phyloP scores from a whole-genome alignment of 208 protist species.

The Wallacemonas sp. region DNA sequence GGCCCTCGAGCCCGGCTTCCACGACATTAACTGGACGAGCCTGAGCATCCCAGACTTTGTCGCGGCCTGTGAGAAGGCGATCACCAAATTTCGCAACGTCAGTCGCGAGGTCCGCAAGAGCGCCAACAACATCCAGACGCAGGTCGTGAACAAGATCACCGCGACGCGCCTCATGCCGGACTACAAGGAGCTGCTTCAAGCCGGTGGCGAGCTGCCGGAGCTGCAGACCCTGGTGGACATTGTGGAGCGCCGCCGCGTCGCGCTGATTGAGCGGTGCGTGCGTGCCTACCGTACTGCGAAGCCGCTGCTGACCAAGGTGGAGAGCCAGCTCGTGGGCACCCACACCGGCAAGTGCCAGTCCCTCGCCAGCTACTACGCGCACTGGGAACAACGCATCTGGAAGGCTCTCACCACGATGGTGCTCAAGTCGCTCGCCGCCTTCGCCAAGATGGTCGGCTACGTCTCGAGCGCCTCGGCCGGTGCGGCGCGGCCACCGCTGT shows the following conservation, averaged over 20 bases:
- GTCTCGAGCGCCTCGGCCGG: conserved; percentile 24
- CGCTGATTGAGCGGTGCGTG: conserved; percentile 83
- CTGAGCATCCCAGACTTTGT: conserved; percentile 98
- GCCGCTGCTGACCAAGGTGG: conserved; percentile 95
- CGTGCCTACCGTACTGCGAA: conserved; percentile 95
- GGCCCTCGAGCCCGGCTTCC: conserved; percentile 92
- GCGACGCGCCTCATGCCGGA: conserved; percentile 82
- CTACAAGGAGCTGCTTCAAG: conserved; percentile 75
- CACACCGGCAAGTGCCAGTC: conserved; percentile 89
- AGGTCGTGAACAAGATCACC: conserved; percentile 91
- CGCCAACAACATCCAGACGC: conserved; percentile 91
- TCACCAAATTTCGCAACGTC: conserved; percentile 96
- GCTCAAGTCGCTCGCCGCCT: conserved; percentile 76
- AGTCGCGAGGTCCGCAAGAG: conserved; percentile 97
- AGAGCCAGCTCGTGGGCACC: conserved; percentile 92
- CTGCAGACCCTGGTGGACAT: conserved; percentile 93
- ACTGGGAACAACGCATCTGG: conserved; percentile 97
- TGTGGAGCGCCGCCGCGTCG: conserved; percentile 82
- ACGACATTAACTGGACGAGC: conserved; percentile 98
- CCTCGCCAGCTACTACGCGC: conserved; percentile 94
- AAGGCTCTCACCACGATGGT: conserved; percentile 93
- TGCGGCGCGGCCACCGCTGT: conserved; percentile 71
- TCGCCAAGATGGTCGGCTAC: conserved; percentile 91
- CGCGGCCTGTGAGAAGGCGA: conserved; percentile 87
- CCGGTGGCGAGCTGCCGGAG: conserved; percentile 86